Conservation (phyloP, 2,329 filamentous ascomycete species). For the Colletotrichum tamarilloi region DNA sequence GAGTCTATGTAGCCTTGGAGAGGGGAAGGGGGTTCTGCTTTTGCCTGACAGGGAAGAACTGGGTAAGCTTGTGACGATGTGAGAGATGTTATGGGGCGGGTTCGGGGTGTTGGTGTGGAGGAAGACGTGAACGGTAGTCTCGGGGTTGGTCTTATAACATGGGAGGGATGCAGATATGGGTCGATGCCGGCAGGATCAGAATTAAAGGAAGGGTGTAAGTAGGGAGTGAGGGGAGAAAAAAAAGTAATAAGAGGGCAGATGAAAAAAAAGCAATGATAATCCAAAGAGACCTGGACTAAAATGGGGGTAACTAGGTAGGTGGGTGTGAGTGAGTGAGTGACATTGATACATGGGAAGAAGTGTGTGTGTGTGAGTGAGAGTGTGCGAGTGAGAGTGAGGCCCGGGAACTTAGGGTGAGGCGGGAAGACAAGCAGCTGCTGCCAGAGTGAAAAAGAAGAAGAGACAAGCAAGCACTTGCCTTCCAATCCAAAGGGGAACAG, state of each 20-base stretch:
- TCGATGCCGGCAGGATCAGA: conserved; percentile 24
- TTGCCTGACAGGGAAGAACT: conserved; percentile 17
- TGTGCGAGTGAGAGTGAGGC: not conserved
- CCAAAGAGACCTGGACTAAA: conserved; percentile 17
- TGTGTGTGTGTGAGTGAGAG: not conserved
- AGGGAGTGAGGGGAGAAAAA: conserved; percentile 9
- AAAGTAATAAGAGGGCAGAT: conserved; percentile 14
- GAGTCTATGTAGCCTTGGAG: conserved; percentile 25
- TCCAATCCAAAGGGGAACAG: conserved; percentile 7
- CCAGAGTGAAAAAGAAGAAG: not conserved
- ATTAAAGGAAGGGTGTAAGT: not conserved
- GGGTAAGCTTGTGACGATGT: conserved; percentile 29
- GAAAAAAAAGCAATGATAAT: conserved; percentile 29
- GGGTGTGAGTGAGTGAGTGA: not conserved
- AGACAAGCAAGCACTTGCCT: conserved; percentile 17
- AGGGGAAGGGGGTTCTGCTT: conserved; percentile 18
- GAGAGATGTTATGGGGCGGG: conserved; percentile 29
- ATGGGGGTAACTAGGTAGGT: conserved; percentile 16
- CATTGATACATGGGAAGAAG: not conserved
- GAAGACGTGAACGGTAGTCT: conserved; percentile 27
- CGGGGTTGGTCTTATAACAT: conserved; percentile 34
- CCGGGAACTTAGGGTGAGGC: conserved; percentile 31
- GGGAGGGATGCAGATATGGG: conserved; percentile 32
- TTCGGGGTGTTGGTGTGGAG: conserved; percentile 29
- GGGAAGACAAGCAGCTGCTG: not conserved